A percentile compares a stretch with the other conserved stretches of the same genome.
Conservation (phyloP, 345 rosid genomes). For the Mallotus nudiflorus region DNA sequence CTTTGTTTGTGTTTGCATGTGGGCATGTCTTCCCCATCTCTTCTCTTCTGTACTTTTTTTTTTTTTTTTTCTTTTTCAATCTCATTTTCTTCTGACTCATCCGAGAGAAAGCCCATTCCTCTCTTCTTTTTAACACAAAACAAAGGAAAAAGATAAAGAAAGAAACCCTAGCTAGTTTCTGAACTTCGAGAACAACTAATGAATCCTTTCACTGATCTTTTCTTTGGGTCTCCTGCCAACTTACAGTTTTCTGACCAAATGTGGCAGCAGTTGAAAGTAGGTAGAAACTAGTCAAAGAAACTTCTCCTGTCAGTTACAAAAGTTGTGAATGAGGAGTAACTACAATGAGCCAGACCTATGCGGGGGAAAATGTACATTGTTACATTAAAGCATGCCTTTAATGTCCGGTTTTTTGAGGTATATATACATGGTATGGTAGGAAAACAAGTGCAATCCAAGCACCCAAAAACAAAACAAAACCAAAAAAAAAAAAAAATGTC, state of each 20-base stretch:
- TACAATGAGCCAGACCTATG: not conserved
- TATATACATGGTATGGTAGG: not conserved
- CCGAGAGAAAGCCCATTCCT: conserved; percentile 5
- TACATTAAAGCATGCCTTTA: not conserved
- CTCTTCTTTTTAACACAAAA: conserved; percentile 4
- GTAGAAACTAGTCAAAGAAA: not conserved
- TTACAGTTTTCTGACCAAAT: conserved; percentile 9
- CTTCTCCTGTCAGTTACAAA: conserved; percentile 20
- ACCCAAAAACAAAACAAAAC: not conserved
- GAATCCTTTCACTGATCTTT: not conserved
- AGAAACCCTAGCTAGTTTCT: conserved; percentile 27
- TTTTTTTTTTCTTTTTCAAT: no score
- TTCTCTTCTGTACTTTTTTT: not conserved
- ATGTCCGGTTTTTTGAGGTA: not conserved
- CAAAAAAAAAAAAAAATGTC: not conserved
- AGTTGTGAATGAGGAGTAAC: not conserved
- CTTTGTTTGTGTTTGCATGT: not conserved
- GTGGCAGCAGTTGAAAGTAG: conserved; percentile 18
- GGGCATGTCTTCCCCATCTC: conserved; percentile 3
- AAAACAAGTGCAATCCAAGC: not conserved
- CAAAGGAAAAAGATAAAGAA: not conserved
- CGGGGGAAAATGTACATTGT: no score
- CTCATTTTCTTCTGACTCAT: conserved; percentile 5
- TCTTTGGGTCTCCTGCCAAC: not conserved
- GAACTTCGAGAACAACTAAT: conserved; percentile 7